phyloP scores from a whole-genome alignment of 108 stramenopile species.

The Stephanodiscus minutulus region DNA sequence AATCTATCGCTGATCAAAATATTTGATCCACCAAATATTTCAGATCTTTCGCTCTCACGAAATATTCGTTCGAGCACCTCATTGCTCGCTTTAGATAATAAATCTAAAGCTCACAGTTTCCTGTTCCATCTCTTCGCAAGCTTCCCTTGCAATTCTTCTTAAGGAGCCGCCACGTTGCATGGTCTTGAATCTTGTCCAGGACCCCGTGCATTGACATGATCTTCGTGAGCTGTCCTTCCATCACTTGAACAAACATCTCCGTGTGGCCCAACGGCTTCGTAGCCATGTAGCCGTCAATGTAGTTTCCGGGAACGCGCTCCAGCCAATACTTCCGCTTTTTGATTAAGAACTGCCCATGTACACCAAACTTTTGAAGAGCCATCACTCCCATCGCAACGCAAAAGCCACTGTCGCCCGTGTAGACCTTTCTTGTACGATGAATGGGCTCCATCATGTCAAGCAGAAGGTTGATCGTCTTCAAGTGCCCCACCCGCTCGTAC shows the following conservation, averaged over 20 bases:
- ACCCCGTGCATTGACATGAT: constrained; percentile 1
- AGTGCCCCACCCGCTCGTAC: too few relatives aligned
- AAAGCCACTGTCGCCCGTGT: constrained; percentile 49
- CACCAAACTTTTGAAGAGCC: constrained; percentile 34
- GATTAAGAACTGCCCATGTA: constrained; percentile 27
- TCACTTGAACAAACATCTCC: neutral
- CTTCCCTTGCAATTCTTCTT: too few relatives aligned
- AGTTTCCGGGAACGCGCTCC: neutral
- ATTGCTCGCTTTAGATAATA: too few relatives aligned
- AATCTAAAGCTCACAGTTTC: too few relatives aligned
- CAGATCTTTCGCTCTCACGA: too few relatives aligned
- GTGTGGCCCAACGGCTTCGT: neutral
- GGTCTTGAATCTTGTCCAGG: neutral
- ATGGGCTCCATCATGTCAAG: constrained; percentile 19
- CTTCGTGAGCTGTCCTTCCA: neutral
- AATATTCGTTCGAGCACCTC: too few relatives aligned
- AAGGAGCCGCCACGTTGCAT: neutral
- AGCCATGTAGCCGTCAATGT: neutral
- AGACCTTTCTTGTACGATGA: constrained; percentile 22
- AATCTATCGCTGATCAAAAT: too few relatives aligned
- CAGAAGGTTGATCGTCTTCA: neutral
- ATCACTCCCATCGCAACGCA: constrained; percentile 44
- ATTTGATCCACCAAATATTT: too few relatives aligned
- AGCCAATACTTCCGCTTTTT: constrained; percentile 21
- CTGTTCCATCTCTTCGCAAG: too few relatives aligned